Conservation (phyloP, 768 basidiomycete species). For the Boletus rubescentipes region DNA sequence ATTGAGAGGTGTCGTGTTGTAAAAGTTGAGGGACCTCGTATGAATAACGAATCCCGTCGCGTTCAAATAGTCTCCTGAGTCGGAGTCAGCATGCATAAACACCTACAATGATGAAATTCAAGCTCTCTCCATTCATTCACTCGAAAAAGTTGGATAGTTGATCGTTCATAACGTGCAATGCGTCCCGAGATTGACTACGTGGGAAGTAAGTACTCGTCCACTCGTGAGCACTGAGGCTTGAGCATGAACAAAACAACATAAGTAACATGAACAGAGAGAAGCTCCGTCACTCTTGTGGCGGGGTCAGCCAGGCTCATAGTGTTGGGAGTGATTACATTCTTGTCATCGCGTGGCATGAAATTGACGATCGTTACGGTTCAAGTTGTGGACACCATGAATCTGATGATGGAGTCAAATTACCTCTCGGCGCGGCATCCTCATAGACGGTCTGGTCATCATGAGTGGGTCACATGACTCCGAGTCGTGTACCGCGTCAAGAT, state of each 20-base stretch:
- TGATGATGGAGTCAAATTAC: no score
- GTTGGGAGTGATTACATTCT: constrained; percentile 10
- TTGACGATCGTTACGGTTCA: constrained; percentile 5
- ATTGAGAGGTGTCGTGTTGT: constrained; percentile 59
- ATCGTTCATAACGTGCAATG: constrained; percentile 54
- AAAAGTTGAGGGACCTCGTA: constrained; percentile 61
- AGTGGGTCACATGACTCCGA: no score
- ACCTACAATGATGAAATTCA: constrained; percentile 66
- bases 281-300: constrained; percentile 47
- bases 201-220: constrained; percentile 64
- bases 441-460: no score
- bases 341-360: constrained; percentile 33
- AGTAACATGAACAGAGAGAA: constrained; percentile 74
- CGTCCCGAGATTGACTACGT: constrained; percentile 63
- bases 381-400: no score
- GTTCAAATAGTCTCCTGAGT: constrained; percentile 77
- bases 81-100: constrained; percentile 34
- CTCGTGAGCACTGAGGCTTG: no score
- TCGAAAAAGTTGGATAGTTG: constrained; percentile 72
- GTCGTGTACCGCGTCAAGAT: no score
- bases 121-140: constrained; percentile 67
- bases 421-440: no score
- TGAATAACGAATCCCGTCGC: constrained; percentile 80
- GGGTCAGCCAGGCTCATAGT: no score
- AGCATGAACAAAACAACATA: constrained; percentile 76